A percentile compares a stretch with the other conserved stretches of the same genome.
Evolutionary conservation across 2,329 filamentous ascomycete species (phyloP).

Genomic region (Dryadomyces sulphureus): DNA sequence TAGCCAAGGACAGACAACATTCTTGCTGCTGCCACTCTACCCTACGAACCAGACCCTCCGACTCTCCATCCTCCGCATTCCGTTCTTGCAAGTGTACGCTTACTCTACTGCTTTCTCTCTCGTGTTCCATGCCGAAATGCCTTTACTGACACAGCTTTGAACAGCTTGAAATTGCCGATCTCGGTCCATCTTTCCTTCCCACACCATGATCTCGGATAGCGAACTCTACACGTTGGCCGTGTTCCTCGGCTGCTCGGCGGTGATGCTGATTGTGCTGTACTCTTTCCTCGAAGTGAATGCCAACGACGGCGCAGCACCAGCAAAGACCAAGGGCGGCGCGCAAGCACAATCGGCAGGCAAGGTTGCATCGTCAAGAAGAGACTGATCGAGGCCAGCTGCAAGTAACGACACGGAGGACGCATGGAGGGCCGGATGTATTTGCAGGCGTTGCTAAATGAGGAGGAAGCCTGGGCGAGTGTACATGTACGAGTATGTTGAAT

Average conservation of each 20-base stretch:
- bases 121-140: not conserved
- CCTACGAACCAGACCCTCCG: not conserved
- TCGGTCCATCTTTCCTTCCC: not conserved
- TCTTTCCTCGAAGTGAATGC: constrained; percentile 94
- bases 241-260: constrained; percentile 76
- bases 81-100: not conserved
- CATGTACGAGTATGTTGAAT: not conserved
- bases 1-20: not conserved
- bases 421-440: not conserved
- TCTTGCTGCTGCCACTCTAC: not conserved
- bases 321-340: constrained; percentile 4
- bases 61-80: no score
- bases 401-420: not conserved
- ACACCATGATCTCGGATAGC: constrained; percentile 82
- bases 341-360: constrained; percentile 6
- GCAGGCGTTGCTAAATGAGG: not conserved
- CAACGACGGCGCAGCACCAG: constrained; percentile 18
- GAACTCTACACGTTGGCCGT: constrained; percentile 85
- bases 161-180: no score
- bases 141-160: no score
- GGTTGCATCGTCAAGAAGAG: not conserved
- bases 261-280: constrained; percentile 89
- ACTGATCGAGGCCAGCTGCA: not conserved
- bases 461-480: not conserved
- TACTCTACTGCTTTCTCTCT: not conserved